Conservation (phyloP, 176 grass and related monocot genomes). For the Oryza brachyantha region DNA sequence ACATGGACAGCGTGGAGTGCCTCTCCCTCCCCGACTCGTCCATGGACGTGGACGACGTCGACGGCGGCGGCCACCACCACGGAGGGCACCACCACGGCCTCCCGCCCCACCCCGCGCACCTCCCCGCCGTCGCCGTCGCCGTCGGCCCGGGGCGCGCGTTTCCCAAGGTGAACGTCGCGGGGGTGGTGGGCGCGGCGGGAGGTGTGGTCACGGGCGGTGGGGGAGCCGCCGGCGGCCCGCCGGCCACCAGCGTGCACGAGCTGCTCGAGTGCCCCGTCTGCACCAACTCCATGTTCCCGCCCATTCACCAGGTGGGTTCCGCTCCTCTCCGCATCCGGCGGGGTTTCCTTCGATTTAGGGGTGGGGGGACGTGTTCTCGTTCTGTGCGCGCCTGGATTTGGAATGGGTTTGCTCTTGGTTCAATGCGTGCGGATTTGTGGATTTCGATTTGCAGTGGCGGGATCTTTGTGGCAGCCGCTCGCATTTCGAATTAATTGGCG, state of each 20-base stretch:
- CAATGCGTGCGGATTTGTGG: constrained; percentile 5
- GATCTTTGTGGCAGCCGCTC: background rate
- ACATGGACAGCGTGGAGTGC: constrained; percentile 61
- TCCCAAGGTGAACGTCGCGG: constrained; percentile 36
- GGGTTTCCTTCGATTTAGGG: background rate
- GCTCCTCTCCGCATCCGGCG: background rate
- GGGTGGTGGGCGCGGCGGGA: constrained; percentile 1
- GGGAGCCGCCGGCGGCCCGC: constrained; percentile 12
- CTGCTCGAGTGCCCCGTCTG: constrained; percentile 63
- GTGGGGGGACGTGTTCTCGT: background rate
- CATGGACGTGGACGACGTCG: constrained; percentile 58
- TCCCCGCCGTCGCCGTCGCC: background rate
- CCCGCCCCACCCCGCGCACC: constrained; percentile 37
- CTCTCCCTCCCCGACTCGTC: constrained; percentile 53
- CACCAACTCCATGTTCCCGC: constrained; percentile 65
- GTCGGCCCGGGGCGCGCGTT: constrained; percentile 20
- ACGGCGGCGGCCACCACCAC: constrained; percentile 11
- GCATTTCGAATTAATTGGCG: background rate
- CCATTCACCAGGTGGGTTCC: constrained; percentile 52
- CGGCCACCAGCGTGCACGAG: constrained; percentile 58
- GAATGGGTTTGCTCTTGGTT: constrained; percentile 8
- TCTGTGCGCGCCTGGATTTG: constrained; percentile 3
- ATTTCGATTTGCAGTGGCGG: background rate
- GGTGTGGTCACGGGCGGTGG: background rate
- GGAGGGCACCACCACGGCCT: constrained; percentile 13